Evolutionary conservation across 2,329 filamentous ascomycete genomes (phyloP), one percentile per base, ranked within the genome.

Genomic region (Apiospora malaysiana): DNA sequence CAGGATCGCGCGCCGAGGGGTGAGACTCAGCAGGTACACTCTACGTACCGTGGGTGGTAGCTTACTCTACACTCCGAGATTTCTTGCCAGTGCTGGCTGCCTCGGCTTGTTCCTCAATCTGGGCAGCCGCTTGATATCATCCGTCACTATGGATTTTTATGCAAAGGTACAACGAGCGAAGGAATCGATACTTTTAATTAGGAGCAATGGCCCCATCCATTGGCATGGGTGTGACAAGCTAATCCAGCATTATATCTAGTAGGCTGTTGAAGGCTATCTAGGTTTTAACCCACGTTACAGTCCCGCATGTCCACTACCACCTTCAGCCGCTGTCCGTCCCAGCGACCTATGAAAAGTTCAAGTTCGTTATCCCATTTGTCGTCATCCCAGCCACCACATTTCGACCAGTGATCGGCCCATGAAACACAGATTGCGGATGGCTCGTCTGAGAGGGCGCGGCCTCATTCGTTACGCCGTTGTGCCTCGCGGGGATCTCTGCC

Each of bases 281-380:
- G 27, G 56, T 37, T 65, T 65, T 16, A 27, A 65, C 27, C 27
- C 32, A 27, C 51, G 10, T 37, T 59, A 59, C 23, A 37, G 12
- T 59, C 23, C 49, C 25, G 16, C 56, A 12, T 63, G 23, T 63
- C 18, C 56, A 63, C 25, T 63, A 27, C 56, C 56, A 32, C 56
- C 25, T 63, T 32, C 56, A 63, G 32, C 32, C 56, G 56, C 56
- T 27, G 56, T 12, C 56, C 12, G 25, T 63, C 10, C 32, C 23
- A 63, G 56, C 56, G 32, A 40, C 56, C 56, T 63, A 63, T 1
- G 56, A 65, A 65, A 65, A 65, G 59, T 65, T 65, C n/a, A 63
- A 25, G 37, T n/a, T 63, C 16, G 56, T 7, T 63, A 25, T 23
- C 56, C 56, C 56, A 37, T n/a, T 63, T 16, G 37, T 32, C 25